A percentile compares a stretch with the other conserved stretches of the same genome.
These are phyloP conservation scores for Mesotaenium endlicherianum DNA, from an alignment of 139 green algal species.

Conservation along the genomic window DNA sequence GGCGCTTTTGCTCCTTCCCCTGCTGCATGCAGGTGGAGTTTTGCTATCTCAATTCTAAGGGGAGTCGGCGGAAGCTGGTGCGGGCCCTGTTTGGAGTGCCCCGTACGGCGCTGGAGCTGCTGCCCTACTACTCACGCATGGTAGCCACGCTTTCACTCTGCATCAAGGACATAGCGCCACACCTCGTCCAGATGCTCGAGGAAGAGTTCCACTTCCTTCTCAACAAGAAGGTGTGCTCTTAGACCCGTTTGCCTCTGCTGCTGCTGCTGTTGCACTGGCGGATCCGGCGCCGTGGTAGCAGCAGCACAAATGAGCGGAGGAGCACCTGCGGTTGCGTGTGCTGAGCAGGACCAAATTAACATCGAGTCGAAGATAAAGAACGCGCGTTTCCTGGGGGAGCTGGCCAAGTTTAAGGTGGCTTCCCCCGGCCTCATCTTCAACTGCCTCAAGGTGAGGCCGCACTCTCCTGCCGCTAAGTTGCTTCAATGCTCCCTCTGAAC, in stretches of 20 bases:
- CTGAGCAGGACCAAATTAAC: constrained; percentile 55
- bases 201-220: constrained; percentile 71
- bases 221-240: constrained; percentile 58
- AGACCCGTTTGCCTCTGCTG: too few relatives aligned
- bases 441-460: constrained; percentile 59
- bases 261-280: too few relatives aligned
- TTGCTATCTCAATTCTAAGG: constrained; percentile 84
- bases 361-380: constrained; percentile 73
- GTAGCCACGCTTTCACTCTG: constrained; percentile 71
- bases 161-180: constrained; percentile 75
- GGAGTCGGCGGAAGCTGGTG: constrained; percentile 62
- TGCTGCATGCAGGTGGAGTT: constrained; percentile 69
- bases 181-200: constrained; percentile 62
- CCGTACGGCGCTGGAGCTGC: constrained; percentile 67
- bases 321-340: too few relatives aligned
- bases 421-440: constrained; percentile 47
- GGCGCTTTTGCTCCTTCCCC: neutral
- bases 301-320: too few relatives aligned
- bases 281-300: too few relatives aligned
- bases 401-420: constrained; percentile 81
- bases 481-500: too few relatives aligned
- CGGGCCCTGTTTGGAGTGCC: constrained; percentile 70
- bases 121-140: constrained; percentile 76
- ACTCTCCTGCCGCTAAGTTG: too few relatives aligned
- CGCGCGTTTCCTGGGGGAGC: constrained; percentile 82